These are phyloP conservation scores for Penicillium sp. DNA, from an alignment of 2,329 filamentous ascomycete species.

Conservation along the genomic window DNA sequence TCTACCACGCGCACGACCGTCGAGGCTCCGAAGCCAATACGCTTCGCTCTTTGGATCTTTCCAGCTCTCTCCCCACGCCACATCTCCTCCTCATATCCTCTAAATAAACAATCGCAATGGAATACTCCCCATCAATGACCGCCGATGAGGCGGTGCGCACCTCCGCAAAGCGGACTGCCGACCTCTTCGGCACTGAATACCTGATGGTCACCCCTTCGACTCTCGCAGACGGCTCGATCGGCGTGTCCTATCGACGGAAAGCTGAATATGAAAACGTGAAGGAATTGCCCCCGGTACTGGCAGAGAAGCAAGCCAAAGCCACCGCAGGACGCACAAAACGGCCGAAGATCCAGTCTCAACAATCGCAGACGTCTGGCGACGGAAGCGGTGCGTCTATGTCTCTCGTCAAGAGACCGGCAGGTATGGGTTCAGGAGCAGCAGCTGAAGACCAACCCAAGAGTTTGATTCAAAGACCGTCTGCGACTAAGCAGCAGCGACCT, in stretches of 20 bases:
- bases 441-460: constrained; percentile 52
- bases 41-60: constrained; percentile 5
- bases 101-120: constrained; percentile 25
- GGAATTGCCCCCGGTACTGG: constrained; percentile 71
- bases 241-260: constrained; percentile 44
- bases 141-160: constrained; percentile 39
- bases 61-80: not conserved
- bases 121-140: constrained; percentile 27
- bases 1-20: constrained; percentile 15
- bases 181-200: constrained; percentile 47
- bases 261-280: constrained; percentile 72
- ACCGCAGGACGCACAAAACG: constrained; percentile 62
- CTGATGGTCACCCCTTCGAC: constrained; percentile 43
- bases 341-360: constrained; percentile 49
- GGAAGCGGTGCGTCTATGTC: constrained; percentile 52
- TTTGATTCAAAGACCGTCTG: constrained; percentile 58
- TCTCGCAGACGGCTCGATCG: constrained; percentile 41
- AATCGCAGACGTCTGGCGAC: constrained; percentile 48
- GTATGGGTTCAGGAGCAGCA: constrained; percentile 25
- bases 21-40: constrained; percentile 7
- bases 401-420: constrained; percentile 44
- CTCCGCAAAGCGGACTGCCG: constrained; percentile 45
- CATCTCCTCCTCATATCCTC: not conserved
- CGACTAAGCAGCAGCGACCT: constrained; percentile 66
- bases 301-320: constrained; percentile 69